Conservation (phyloP, 2,329 filamentous ascomycete genomes). For the Talaromyces albobiverticillius region DNA sequence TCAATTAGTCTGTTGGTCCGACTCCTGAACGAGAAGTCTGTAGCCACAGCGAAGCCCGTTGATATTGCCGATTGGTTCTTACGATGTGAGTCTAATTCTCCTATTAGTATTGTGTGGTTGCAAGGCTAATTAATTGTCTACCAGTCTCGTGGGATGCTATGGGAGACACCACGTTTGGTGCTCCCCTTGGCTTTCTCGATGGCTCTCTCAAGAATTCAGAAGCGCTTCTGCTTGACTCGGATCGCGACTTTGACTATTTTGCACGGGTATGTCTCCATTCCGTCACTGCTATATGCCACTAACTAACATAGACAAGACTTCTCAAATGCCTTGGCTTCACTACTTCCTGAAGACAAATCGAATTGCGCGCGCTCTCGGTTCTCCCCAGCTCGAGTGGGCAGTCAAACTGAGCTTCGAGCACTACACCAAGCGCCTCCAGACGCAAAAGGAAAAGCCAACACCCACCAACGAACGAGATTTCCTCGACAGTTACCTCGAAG, state of each 20-base stretch:
- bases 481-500: slow-evolving; percentile 19
- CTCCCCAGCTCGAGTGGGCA: slow-evolving; percentile 16
- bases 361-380: slow-evolving; percentile 6
- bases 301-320: slow-evolving; percentile 4
- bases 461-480: slow-evolving; percentile 17
- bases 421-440: slow-evolving; percentile 6
- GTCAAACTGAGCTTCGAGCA: slow-evolving; percentile 13
- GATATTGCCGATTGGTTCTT: slow-evolving; percentile 8
- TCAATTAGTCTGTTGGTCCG: slow-evolving; percentile 1
- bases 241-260: slow-evolving; percentile 13
- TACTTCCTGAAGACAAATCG: slow-evolving; percentile 18
- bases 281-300: not conserved
- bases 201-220: slow-evolving; percentile 3
- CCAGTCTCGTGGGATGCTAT: slow-evolving; percentile 11
- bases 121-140: not conserved
- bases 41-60: not conserved
- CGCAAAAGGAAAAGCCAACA: not conserved
- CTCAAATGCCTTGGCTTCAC: slow-evolving; percentile 17
- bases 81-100: not conserved
- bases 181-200: slow-evolving; percentile 5
- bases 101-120: not conserved
- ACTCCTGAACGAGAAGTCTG: slow-evolving; percentile 1
- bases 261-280: not conserved
- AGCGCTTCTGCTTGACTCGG: not conserved
- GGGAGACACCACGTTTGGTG: slow-evolving; percentile 8